Evolutionary conservation across 2,329 filamentous ascomycete species (phyloP).

Genomic region (Lecanicillium sp.): DNA sequence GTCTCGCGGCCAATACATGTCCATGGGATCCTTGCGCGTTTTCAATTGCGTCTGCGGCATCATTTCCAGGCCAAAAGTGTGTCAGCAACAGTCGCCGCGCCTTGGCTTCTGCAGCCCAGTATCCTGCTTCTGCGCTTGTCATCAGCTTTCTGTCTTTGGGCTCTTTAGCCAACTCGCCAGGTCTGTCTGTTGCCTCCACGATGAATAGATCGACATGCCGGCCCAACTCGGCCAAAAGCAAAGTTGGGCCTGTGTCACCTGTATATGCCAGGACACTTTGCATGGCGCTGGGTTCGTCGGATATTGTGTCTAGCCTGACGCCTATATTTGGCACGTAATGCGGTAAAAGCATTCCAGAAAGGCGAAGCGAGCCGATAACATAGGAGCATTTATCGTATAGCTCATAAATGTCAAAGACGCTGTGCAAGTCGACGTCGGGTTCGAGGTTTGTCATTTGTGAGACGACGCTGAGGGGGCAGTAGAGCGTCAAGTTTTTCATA

Average conservation of each 20-base stretch:
- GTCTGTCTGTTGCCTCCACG: conserved; percentile 2
- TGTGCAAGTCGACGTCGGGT: background rate
- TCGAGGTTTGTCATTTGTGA: background rate
- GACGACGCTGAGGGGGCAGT: conserved; percentile 1
- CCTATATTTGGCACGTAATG: conserved; percentile 2
- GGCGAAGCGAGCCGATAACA: background rate
- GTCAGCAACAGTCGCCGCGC: background rate
- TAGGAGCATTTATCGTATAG: background rate
- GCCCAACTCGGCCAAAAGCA: background rate
- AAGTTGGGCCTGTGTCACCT: conserved; percentile 1
- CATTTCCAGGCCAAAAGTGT: conserved; percentile 3
- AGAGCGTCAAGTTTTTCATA: background rate
- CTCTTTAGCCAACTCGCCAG: background rate
- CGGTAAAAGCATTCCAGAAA: background rate
- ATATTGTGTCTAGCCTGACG: background rate
- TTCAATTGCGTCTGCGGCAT: background rate
- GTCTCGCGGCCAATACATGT: too few relatives aligned
- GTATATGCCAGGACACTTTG: conserved; percentile 1
- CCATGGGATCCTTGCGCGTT: background rate
- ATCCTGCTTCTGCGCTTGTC: too few relatives aligned
- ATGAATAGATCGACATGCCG: background rate
- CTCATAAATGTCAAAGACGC: background rate
- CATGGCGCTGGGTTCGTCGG: background rate
- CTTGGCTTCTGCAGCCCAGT: background rate
- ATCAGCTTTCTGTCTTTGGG: background rate